Conservation (phyloP, 192 early-diverging fungal genomes). For the Entophlyctis helioformis region DNA sequence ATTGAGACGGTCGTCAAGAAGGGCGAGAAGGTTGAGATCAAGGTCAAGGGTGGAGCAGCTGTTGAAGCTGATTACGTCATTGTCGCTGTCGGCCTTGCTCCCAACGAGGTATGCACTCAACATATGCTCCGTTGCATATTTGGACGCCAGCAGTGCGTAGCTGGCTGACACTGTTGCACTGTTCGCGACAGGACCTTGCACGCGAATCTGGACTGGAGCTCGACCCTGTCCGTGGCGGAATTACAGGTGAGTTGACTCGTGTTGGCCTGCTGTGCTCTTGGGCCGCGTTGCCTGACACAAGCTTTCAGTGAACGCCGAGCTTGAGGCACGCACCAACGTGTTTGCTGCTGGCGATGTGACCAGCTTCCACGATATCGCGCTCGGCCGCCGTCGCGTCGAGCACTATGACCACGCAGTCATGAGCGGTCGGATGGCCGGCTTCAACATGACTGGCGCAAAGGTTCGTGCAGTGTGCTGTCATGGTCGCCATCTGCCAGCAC, state of each 20-base stretch:
- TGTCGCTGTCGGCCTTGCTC: constrained; percentile 47
- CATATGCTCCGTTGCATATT: no score
- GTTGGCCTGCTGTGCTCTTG: no score
- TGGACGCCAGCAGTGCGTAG: no score
- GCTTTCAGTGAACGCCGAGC: constrained; percentile 40
- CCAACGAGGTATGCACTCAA: constrained; percentile 25
- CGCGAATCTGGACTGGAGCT: constrained; percentile 45
- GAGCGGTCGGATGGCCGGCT: constrained; percentile 46
- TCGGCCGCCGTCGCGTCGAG: constrained; percentile 54
- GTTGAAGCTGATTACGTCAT: constrained; percentile 46
- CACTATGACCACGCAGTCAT: constrained; percentile 54
- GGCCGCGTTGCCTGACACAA: no score
- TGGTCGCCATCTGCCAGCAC: no score
- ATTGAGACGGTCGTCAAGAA: constrained; percentile 9
- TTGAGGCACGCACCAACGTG: constrained; percentile 49
- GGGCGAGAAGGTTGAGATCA: constrained; percentile 28
- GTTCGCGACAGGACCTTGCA: constrained; percentile 22
- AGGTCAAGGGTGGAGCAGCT: constrained; percentile 22
- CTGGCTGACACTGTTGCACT: no score
- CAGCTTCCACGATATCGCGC: constrained; percentile 48
- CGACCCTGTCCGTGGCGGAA: constrained; percentile 43
- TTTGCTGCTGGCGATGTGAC: constrained; percentile 55
- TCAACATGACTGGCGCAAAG: constrained; percentile 40
- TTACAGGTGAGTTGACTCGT: constrained; percentile 10
- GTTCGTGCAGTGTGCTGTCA: no score